Percentiles rank a stretch among this genome's conserved stretches.
Conservation (phyloP, 164 flowering plant species). For the Cinnamomum micranthum region DNA sequence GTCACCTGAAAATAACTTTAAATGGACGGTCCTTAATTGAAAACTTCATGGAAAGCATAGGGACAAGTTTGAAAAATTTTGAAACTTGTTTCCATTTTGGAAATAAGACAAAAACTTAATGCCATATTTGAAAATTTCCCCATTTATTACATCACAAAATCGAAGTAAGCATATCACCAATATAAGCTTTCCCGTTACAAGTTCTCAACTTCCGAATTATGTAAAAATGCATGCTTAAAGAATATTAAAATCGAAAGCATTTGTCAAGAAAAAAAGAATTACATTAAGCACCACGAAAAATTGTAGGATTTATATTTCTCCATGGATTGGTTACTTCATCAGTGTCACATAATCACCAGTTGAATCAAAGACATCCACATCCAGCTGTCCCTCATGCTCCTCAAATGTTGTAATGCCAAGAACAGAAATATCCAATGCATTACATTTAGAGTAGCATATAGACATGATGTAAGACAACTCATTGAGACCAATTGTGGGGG, state of each 20-base stretch:
- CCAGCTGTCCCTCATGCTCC: constrained; percentile 91
- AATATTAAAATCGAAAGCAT: not conserved
- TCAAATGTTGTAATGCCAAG: constrained; percentile 58
- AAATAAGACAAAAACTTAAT: too few species aligned
- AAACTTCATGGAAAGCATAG: too few species aligned
- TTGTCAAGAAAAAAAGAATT: not conserved
- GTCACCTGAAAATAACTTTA: too few species aligned
- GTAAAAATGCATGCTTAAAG: not conserved
- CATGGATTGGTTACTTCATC: constrained; percentile 68
- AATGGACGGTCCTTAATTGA: too few species aligned
- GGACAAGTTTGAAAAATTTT: too few species aligned
- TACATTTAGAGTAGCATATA: constrained; percentile 6
- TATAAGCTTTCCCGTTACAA: not conserved
- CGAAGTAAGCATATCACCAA: not conserved
- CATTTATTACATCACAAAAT: too few species aligned
- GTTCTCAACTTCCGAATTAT: not conserved
- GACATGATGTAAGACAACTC: not conserved
- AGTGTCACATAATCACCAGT: constrained; percentile 83
- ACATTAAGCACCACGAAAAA: not conserved
- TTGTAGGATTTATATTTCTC: not conserved
- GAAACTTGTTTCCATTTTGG: too few species aligned
- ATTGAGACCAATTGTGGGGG: too few species aligned
- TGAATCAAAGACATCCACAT: constrained; percentile 92
- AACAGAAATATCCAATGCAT: constrained; percentile 65
- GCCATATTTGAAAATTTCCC: too few species aligned